These are phyloP conservation scores for Leccinum obscurum DNA, from an alignment of 768 basidiomycete species.

Conservation along the genomic window DNA sequence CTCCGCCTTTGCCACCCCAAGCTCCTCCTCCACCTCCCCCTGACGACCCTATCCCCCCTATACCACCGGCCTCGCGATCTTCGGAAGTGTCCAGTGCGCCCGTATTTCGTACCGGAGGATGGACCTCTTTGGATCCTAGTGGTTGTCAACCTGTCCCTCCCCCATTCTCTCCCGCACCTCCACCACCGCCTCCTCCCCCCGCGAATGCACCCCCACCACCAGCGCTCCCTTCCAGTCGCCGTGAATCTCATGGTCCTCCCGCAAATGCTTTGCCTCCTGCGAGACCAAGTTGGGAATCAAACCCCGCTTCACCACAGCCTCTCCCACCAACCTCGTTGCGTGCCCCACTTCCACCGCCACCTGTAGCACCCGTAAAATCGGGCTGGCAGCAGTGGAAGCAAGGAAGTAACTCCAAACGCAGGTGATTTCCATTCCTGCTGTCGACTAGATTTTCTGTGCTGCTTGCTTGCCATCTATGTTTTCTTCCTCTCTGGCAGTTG, in stretches of 20 bases:
- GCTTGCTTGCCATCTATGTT: slow-evolving; percentile 8
- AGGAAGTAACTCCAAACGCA: slow-evolving; percentile 20
- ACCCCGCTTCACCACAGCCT: slow-evolving; percentile 11
- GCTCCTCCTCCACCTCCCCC: slow-evolving; percentile 11
- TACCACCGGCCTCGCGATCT: slow-evolving; percentile 20
- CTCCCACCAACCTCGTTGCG: slow-evolving; percentile 10
- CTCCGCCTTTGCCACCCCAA: slow-evolving; percentile 25
- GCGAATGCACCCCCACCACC: slow-evolving; percentile 1
- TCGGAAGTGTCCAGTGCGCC: slow-evolving; percentile 35
- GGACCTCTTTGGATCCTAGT: slow-evolving; percentile 63
- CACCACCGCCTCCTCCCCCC: slow-evolving; percentile 15
- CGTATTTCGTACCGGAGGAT: slow-evolving; percentile 61
- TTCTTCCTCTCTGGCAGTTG: slow-evolving; percentile 1
- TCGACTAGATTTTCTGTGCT: background rate
- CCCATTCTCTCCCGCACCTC: slow-evolving; percentile 17
- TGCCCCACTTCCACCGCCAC: slow-evolving; percentile 22
- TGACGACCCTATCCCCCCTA: slow-evolving; percentile 7
- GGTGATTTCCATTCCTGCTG: slow-evolving; percentile 10
- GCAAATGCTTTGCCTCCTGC: slow-evolving; percentile 7
- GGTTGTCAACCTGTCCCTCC: slow-evolving; percentile 32
- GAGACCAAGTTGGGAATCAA: background rate
- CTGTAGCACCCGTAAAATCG: slow-evolving; percentile 30
- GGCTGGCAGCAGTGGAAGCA: slow-evolving; percentile 59
- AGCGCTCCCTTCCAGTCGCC: background rate
- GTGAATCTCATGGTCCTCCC: slow-evolving; percentile 15